Conservation (phyloP, 192 early-diverging fungal genomes). For the Entomortierella beljakovae region DNA sequence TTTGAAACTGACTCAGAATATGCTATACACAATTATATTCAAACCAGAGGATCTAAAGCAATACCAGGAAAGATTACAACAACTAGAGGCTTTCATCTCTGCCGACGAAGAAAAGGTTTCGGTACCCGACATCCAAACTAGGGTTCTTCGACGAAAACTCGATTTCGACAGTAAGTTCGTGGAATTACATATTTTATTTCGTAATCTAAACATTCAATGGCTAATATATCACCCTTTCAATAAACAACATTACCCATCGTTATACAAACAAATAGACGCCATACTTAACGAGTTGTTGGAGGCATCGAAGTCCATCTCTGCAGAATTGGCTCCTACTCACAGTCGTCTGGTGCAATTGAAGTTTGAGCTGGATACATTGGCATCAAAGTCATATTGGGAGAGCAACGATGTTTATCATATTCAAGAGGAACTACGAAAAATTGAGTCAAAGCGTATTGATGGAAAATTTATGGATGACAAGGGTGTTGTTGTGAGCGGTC, state of each 20-base stretch:
- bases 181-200: not conserved
- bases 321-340: conserved; percentile 80
- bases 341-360: conserved; percentile 77
- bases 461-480: conserved; percentile 81
- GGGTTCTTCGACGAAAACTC: conserved; percentile 58
- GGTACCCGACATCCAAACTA: conserved; percentile 56
- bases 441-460: conserved; percentile 82
- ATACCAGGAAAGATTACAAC: conserved; percentile 66
- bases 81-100: conserved; percentile 70
- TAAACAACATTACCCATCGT: no score
- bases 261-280: conserved; percentile 37
- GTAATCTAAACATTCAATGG: not conserved
- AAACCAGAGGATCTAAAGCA: conserved; percentile 67
- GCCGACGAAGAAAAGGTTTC: conserved; percentile 53
- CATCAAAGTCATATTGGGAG: conserved; percentile 43
- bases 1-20: not conserved
- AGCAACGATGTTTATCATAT: conserved; percentile 59
- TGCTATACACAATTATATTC: conserved; percentile 1
- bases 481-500: conserved; percentile 81
- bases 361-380: conserved; percentile 63
- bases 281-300: conserved; percentile 63
- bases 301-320: conserved; percentile 71
- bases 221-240: no score
- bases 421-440: conserved; percentile 80
- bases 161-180: conserved; percentile 38